Base-by-base conservation (phyloP, 164 flowering plant species). In the Magnolia changhungtana region DNA sequence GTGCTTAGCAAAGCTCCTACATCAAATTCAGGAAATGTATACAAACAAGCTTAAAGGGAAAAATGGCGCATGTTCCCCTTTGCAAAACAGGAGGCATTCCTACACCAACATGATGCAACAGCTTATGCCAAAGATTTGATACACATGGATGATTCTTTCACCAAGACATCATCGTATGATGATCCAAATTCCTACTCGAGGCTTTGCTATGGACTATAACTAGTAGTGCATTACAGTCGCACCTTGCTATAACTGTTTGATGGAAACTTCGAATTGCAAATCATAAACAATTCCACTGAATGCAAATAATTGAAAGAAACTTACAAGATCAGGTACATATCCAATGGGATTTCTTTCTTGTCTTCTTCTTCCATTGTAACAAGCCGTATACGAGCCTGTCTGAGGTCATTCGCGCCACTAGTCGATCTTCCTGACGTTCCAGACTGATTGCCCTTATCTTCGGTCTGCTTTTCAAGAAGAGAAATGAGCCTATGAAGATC, bases 291-390 rank as follows among this genome's bases (percentile, higher is more conserved):
- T 50, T 45, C 6, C 45, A 72, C 10, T 9, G 10, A 27, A 31
- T 72, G 27, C 63, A 71, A 71, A 67, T 50, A 68, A 13, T 77
- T 31, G 63, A 69, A 18, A 8, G 52, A 63, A 72, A 89, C 99
- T 90, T 86, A 96, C 99, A 96, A 77, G 76, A 96, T 94, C 74
- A 88, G 88, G 76, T 94, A 94, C 63, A 92, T 75, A 80, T 96
- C 88, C 86, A 94, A 78, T 13, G 91, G 85, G 19, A 80, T 77
- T 73, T 79, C 98, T 69, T 83, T 91, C 80, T 84, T 92, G 24
- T 91, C 85, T 82, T 87, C 88, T 74, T 89, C 90, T 82, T 91
- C 93, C 79, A 90, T 76, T 4, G 74, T 66, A 37, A 89, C 88
- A 76, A 89, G 85, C 29, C 81, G 88, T 16, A 74, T 69, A 13